Conservation (phyloP, 2,329 filamentous ascomycete genomes). For the Chalaropsis ovoidea region DNA sequence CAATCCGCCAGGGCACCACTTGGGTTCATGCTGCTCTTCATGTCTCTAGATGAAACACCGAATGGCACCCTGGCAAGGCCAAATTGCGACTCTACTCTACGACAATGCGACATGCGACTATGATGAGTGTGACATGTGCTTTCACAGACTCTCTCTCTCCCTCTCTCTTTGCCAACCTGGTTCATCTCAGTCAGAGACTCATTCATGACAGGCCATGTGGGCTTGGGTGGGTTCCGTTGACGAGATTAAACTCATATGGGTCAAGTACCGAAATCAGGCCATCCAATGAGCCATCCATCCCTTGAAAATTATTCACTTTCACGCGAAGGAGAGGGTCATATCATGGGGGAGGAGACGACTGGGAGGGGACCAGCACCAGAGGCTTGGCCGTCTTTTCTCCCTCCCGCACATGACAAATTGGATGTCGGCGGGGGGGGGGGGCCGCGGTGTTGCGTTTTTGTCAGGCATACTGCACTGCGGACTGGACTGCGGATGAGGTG, state of each 20-base stretch:
- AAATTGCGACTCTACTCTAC: not conserved
- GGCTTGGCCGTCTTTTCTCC: too few relatives aligned
- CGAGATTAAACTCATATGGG: constrained; percentile 13
- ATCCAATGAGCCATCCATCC: not conserved
- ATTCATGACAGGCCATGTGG: not conserved
- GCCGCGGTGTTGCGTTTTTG: not conserved
- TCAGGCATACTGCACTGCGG: not conserved
- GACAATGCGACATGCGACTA: not conserved
- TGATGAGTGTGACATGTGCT: not conserved
- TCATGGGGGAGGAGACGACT: too few relatives aligned
- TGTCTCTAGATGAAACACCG: constrained; percentile 1
- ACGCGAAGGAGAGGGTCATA: not conserved
- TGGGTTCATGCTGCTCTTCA: not conserved
- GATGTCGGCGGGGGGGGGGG: not conserved
- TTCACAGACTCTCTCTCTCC: not conserved
- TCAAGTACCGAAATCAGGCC: constrained; percentile 6
- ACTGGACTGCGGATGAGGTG: not conserved
- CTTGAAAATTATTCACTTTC: not conserved
- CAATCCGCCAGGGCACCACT: not conserved
- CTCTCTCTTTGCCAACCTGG: not conserved
- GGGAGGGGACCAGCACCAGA: too few relatives aligned
- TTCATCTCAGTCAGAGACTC: not conserved
- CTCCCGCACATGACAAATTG: not conserved
- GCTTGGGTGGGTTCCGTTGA: not conserved
- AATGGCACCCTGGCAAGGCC: not conserved